A percentile compares a stretch with the other conserved stretches of the same genome.
These are phyloP conservation scores for Metschnikowia gruessii DNA, from an alignment of 805 yeast species.

Conservation along the genomic window DNA sequence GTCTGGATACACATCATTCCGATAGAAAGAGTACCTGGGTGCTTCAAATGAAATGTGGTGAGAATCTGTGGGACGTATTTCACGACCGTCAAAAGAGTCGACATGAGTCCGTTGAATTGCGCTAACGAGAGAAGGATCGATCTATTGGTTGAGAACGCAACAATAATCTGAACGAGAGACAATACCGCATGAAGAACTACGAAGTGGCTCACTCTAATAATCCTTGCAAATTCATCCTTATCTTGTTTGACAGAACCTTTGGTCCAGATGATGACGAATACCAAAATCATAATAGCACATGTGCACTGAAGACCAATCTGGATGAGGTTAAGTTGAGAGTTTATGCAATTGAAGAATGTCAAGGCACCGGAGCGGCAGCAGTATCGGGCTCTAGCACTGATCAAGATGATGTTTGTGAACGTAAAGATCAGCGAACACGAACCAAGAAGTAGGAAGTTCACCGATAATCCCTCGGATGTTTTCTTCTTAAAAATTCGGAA, in stretches of 20 bases:
- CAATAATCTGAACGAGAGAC: constrained; percentile 33
- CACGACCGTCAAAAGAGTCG: constrained; percentile 59
- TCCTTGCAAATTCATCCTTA: constrained; percentile 40
- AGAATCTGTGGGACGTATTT: constrained; percentile 79
- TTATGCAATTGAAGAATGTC: constrained; percentile 55
- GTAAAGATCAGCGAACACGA: constrained; percentile 67
- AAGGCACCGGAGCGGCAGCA: constrained; percentile 54
- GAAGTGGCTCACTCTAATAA: constrained; percentile 39
- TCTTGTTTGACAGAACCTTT: constrained; percentile 46
- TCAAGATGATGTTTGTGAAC: constrained; percentile 59
- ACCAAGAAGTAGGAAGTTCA: constrained; percentile 68
- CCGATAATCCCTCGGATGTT: constrained; percentile 77
- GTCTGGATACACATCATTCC: constrained; percentile 84
- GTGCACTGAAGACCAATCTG: constrained; percentile 65
- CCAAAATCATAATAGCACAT: constrained; percentile 56
- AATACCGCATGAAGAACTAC: constrained; percentile 38
- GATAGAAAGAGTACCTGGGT: constrained; percentile 75
- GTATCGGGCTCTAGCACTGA: constrained; percentile 56
- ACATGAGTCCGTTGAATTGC: constrained; percentile 58
- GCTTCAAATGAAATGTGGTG: constrained; percentile 67
- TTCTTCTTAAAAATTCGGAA: constrained; percentile 51
- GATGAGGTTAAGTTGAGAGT: constrained; percentile 60
- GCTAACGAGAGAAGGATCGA: constrained; percentile 43
- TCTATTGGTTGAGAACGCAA: constrained; percentile 29
- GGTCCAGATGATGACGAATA: constrained; percentile 51